These are phyloP conservation scores for Prunus mume DNA, from an alignment of 306 rosid genomes.

Conservation along the genomic window DNA sequence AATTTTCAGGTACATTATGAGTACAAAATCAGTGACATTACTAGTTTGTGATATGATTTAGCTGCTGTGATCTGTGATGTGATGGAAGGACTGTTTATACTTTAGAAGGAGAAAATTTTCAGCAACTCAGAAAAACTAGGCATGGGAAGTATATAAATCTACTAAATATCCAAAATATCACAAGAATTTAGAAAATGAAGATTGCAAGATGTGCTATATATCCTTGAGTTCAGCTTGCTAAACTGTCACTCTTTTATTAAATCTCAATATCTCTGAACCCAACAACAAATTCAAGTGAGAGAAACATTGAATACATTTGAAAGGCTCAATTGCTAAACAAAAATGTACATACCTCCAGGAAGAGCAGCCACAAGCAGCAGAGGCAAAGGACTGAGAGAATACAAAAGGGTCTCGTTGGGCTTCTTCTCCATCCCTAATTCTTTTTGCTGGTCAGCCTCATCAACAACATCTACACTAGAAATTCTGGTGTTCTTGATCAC, in stretches of 20 bases:
- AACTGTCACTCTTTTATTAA: too few species aligned
- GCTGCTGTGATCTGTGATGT: too few species aligned
- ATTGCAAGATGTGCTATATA: neutral
- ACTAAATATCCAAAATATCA: neutral
- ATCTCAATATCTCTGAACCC: too few species aligned
- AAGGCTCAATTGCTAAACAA: too few species aligned
- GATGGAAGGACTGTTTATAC: neutral
- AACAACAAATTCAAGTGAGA: too few species aligned
- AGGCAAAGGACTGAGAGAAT: slow-evolving; percentile 70
- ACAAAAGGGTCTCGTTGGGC: slow-evolving; percentile 39
- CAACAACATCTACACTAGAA: neutral
- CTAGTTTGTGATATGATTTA: neutral
- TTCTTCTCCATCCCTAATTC: slow-evolving; percentile 23
- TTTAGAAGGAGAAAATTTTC: neutral
- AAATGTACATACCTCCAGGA: slow-evolving; percentile 62
- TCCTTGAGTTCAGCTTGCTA: neutral
- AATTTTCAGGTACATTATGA: neutral
- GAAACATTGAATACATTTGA: too few species aligned
- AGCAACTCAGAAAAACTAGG: neutral
- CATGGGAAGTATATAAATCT: too few species aligned
- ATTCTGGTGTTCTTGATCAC: slow-evolving; percentile 14
- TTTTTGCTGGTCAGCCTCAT: neutral
- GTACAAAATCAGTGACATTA: neutral
- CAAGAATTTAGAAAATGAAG: neutral
- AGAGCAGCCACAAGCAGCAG: slow-evolving; percentile 60